Evolutionary conservation across 1,139 yeast genomes (phyloP).

Genomic region (Lodderomyces parapsilosis): DNA sequence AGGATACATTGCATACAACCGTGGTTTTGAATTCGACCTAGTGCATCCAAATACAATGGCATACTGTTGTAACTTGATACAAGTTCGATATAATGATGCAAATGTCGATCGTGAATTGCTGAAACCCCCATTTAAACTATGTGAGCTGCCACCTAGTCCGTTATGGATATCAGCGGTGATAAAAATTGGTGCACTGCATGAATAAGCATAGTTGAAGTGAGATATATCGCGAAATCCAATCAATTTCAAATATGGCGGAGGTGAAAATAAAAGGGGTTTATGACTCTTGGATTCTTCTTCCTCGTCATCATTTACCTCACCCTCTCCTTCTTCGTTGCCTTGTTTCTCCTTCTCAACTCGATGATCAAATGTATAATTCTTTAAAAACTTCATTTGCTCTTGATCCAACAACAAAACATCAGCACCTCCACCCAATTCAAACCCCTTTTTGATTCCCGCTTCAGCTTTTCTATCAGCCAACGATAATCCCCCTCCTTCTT

Average conservation of each 20-base stretch:
- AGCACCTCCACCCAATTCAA: conserved; percentile 25
- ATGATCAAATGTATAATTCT: conserved; percentile 38
- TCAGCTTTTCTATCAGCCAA: conserved; percentile 43
- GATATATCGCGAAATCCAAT: conserved; percentile 61
- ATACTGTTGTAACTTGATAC: conserved; percentile 51
- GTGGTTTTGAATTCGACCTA: conserved; percentile 55
- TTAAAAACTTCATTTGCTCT: conserved; percentile 30
- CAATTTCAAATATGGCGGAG: conserved; percentile 48
- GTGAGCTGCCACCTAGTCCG: conserved; percentile 23
- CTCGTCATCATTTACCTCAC: conserved; percentile 15
- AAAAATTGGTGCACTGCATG: conserved; percentile 56
- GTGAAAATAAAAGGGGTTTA: conserved; percentile 19
- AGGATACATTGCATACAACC: conserved; percentile 61
- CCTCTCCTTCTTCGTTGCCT: conserved; percentile 25
- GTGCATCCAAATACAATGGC: conserved; percentile 75
- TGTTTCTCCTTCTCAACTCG: conserved; percentile 18
- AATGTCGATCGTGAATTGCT: conserved; percentile 68
- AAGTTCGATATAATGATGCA: conserved; percentile 62
- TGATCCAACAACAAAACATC: conserved; percentile 27
- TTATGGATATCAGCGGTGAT: conserved; percentile 45
- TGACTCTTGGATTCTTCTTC: conserved; percentile 9
- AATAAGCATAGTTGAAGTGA: conserved; percentile 50
- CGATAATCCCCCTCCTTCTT: conserved; percentile 13
- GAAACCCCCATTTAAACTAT: conserved; percentile 32
- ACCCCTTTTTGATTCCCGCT: conserved; percentile 29